Evolutionary conservation across 352 stramenopile genomes (phyloP).

Genomic region (Plasmopara viticola): DNA sequence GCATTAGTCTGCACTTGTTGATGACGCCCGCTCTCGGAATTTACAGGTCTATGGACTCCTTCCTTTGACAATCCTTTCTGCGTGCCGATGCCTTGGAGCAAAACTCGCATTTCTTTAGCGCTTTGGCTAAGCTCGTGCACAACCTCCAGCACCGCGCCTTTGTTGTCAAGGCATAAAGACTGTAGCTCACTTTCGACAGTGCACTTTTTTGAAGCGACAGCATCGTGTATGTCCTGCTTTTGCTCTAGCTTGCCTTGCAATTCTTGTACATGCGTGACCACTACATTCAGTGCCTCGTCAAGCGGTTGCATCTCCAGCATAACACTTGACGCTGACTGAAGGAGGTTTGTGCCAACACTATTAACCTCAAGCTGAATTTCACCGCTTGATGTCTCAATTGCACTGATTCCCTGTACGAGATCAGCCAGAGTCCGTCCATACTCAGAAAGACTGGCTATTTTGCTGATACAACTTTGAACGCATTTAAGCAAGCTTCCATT

Average conservation of each 20-base stretch:
- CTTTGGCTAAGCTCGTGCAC: slow-evolving; percentile 9
- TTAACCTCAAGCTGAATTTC: slow-evolving; percentile 49
- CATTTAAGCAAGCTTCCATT: slow-evolving; percentile 24
- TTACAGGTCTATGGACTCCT: background rate
- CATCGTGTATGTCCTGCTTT: slow-evolving; percentile 11
- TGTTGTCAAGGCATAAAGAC: slow-evolving; percentile 13
- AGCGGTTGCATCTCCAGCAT: slow-evolving; percentile 7
- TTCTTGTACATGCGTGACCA: slow-evolving; percentile 3
- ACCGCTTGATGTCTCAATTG: slow-evolving; percentile 39
- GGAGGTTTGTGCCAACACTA: slow-evolving; percentile 24
- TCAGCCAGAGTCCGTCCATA: slow-evolving; percentile 34
- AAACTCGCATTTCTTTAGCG: slow-evolving; percentile 19
- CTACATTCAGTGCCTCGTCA: slow-evolving; percentile 9
- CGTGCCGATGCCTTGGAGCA: slow-evolving; percentile 44
- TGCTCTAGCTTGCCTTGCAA: slow-evolving; percentile 20
- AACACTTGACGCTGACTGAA: slow-evolving; percentile 21
- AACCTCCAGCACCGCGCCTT: slow-evolving; percentile 12
- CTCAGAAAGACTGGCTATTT: slow-evolving; percentile 31
- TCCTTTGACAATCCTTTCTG: slow-evolving; percentile 26
- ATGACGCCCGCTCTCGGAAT: background rate
- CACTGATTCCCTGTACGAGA: slow-evolving; percentile 45
- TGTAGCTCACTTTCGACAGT: slow-evolving; percentile 10
- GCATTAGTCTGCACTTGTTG: slow-evolving; percentile 9
- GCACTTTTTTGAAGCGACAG: slow-evolving; percentile 8
- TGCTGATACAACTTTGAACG: slow-evolving; percentile 34